These are phyloP conservation scores for Verticillium longisporum DNA, from an alignment of 2,329 filamentous ascomycete species.

Conservation along the genomic window DNA sequence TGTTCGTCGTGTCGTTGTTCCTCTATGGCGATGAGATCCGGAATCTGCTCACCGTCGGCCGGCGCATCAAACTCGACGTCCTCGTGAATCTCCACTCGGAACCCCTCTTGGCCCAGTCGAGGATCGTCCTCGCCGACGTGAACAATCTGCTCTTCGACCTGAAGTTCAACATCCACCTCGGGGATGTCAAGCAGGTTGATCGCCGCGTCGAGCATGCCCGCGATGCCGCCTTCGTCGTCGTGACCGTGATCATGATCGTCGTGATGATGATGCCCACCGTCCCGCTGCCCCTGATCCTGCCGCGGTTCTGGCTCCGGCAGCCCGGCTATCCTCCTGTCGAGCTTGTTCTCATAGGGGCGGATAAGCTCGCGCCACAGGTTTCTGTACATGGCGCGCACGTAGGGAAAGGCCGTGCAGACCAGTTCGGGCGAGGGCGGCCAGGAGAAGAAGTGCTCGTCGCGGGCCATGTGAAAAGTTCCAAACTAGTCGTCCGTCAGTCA, in stretches of 20 bases:
- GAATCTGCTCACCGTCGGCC: not conserved
- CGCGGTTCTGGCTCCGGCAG: conserved; percentile 15
- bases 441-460: conserved; percentile 34
- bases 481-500: conserved; percentile 27
- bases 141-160: conserved; percentile 15
- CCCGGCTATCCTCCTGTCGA: conserved; percentile 40
- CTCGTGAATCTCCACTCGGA: not conserved
- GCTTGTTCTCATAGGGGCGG: conserved; percentile 37
- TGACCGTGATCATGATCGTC: conserved; percentile 1
- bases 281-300: not conserved
- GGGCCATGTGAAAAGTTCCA: conserved; percentile 35
- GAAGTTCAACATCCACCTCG: conserved; percentile 16
- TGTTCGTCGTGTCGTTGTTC: conserved; percentile 17
- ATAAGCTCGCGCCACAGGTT: conserved; percentile 39
- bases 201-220: conserved; percentile 14
- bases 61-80: conserved; percentile 11
- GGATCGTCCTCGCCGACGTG: conserved; percentile 25
- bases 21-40: not conserved
- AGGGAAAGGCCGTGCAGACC: conserved; percentile 43
- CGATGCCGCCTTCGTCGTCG: conserved; percentile 11
- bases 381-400: conserved; percentile 36
- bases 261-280: not conserved
- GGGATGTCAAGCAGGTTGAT: conserved; percentile 13
- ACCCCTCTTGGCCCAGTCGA: not conserved
- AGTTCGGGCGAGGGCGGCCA: conserved; percentile 50